phyloP scores from a whole-genome alignment of 2,329 filamentous ascomycete species.

The Pestalotiopsis sp. region DNA sequence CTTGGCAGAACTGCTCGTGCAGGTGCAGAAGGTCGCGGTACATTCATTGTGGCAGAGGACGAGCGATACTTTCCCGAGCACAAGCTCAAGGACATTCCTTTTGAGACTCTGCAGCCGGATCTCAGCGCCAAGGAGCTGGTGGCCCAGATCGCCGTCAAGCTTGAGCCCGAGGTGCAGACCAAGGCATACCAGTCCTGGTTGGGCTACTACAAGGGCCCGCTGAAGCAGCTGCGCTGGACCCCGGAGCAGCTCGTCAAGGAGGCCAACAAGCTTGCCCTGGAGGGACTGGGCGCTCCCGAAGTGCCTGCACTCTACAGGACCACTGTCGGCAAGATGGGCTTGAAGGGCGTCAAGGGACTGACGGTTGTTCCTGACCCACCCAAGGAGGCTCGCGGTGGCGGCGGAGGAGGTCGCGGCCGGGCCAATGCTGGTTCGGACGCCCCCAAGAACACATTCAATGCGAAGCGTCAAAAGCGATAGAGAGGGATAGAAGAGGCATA shows the following conservation, averaged over 20 bases:
- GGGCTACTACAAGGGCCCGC: slow-evolving; percentile 54
- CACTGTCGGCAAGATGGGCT: slow-evolving; percentile 59
- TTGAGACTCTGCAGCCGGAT: slow-evolving; percentile 49
- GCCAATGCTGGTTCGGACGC: neutral
- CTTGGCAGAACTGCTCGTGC: slow-evolving; percentile 69
- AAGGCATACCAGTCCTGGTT: slow-evolving; percentile 62
- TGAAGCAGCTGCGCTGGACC: slow-evolving; percentile 43
- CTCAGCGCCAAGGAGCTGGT: slow-evolving; percentile 46
- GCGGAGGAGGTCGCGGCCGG: slow-evolving; percentile 23
- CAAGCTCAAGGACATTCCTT: slow-evolving; percentile 56
- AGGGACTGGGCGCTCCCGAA: slow-evolving; percentile 50
- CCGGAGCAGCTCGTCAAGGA: slow-evolving; percentile 45
- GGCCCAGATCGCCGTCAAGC: slow-evolving; percentile 35
- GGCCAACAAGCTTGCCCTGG: slow-evolving; percentile 53
- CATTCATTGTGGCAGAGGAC: slow-evolving; percentile 56
- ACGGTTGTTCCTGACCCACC: slow-evolving; percentile 47
- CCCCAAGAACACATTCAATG: neutral
- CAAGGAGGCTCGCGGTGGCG: slow-evolving; percentile 25
- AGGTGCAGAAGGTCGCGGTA: slow-evolving; percentile 65
- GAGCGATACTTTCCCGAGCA: slow-evolving; percentile 55
- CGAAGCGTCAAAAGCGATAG: slow-evolving; percentile 8
- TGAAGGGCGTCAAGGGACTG: slow-evolving; percentile 54
- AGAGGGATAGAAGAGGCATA: neutral
- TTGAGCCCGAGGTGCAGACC: slow-evolving; percentile 48
- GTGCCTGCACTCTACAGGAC: slow-evolving; percentile 50